Evolutionary conservation across 2,329 filamentous ascomycete genomes (phyloP).

Genomic region (Sclerotinia glacialis): DNA sequence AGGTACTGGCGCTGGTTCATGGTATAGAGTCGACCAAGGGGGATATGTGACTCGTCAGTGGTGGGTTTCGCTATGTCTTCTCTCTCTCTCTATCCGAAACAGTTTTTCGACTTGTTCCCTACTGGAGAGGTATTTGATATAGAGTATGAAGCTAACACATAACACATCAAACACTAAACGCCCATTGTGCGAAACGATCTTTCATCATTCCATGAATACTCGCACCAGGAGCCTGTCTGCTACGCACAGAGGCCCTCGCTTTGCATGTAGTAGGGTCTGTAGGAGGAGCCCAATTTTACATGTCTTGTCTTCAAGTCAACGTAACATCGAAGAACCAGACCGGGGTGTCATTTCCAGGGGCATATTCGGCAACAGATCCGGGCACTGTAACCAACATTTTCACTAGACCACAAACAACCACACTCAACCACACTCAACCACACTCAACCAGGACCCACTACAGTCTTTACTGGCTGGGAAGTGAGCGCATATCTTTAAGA

Average conservation of each 20-base stretch:
- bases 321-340: slow-evolving; percentile 9
- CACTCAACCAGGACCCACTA: slow-evolving; percentile 38
- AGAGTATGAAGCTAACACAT: background rate
- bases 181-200: slow-evolving; percentile 46
- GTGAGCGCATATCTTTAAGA: background rate
- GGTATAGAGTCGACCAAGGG: slow-evolving; percentile 29
- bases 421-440: slow-evolving; percentile 38
- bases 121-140: background rate
- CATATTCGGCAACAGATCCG: slow-evolving; percentile 40
- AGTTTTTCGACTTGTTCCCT: background rate
- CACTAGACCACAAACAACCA: slow-evolving; percentile 32
- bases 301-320: slow-evolving; percentile 36
- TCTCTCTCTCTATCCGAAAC: background rate
- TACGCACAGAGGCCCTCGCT: slow-evolving; percentile 54
- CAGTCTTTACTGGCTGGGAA: slow-evolving; percentile 20
- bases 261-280: slow-evolving; percentile 49
- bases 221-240: slow-evolving; percentile 53
- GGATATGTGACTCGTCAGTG: slow-evolving; percentile 27
- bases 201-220: slow-evolving; percentile 52
- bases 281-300: slow-evolving; percentile 43
- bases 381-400: slow-evolving; percentile 50
- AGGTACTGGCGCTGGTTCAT: slow-evolving; percentile 41
- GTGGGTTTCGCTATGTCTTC: slow-evolving; percentile 29
- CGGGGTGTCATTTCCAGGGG: slow-evolving; percentile 10
- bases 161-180: slow-evolving; percentile 36